A percentile compares a stretch with the other conserved stretches of the same genome.
phyloP scores from a whole-genome alignment of 139 green algal species.

The Coelastrella sp. region DNA sequence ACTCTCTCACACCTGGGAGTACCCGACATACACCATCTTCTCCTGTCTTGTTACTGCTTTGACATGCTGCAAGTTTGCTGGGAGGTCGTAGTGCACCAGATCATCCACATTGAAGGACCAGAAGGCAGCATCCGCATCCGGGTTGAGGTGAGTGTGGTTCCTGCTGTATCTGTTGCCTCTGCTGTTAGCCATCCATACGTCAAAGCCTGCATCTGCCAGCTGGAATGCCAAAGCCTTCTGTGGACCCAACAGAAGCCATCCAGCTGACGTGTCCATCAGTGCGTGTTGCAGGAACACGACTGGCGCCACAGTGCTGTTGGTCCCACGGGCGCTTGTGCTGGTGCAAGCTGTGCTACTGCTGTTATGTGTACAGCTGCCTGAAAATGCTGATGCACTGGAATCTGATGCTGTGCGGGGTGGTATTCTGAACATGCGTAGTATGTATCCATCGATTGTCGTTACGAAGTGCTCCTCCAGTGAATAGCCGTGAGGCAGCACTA shows the following conservation, averaged over 20 bases:
- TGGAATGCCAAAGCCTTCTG: slow-evolving; percentile 79
- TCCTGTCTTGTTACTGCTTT: slow-evolving; percentile 43
- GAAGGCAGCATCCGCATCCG: slow-evolving; percentile 48
- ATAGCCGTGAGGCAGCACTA: slow-evolving; percentile 62
- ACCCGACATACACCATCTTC: slow-evolving; percentile 51
- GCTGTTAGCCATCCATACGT: slow-evolving; percentile 78
- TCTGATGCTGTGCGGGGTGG: neutral
- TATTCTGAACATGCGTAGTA: slow-evolving; percentile 65
- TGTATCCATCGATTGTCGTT: slow-evolving; percentile 57
- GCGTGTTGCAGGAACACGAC: slow-evolving; percentile 77
- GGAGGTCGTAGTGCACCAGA: slow-evolving; percentile 73
- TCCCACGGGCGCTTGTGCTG: neutral
- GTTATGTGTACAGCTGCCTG: neutral
- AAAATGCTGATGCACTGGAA: neutral
- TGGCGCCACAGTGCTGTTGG: slow-evolving; percentile 31
- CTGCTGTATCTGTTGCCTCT: slow-evolving; percentile 74
- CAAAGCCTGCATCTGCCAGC: slow-evolving; percentile 78
- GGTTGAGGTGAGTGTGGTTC: slow-evolving; percentile 67
- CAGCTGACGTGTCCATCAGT: slow-evolving; percentile 74
- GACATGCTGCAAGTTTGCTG: slow-evolving; percentile 60
- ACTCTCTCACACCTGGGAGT: slow-evolving; percentile 50
- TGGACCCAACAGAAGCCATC: slow-evolving; percentile 77
- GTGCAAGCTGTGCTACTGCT: neutral
- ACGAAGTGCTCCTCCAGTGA: slow-evolving; percentile 64
- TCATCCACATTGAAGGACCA: slow-evolving; percentile 78